Base-by-base conservation (phyloP, 768 basidiomycete species). In the Phaffia tasmanica region DNA sequence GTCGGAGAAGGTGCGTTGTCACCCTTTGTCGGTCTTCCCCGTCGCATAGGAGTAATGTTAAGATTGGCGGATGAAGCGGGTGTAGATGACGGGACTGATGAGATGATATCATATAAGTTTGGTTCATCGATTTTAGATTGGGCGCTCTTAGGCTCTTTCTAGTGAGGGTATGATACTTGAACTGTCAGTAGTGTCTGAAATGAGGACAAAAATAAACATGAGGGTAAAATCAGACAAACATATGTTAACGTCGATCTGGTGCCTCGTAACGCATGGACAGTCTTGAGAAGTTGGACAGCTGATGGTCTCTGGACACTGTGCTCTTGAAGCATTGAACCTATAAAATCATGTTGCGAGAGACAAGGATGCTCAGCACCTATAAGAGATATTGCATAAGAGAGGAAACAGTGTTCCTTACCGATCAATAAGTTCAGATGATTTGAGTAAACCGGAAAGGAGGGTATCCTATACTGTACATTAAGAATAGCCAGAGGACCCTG, bases 401-500 rank as follows among this genome's bases (percentile, higher is more conserved):
- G 14, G 55, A 27, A 16, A 3, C 32, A 4, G 46, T 29, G 15
- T 16, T 58, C 62, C 75, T 62, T 72, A 92, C 90, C 85, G 67
- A 95, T 92, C 54, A 93, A 75, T 58, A 83, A 80, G 70, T 87
- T 90, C 81, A 97, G 83, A 69, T 87, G 83, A 5, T 80, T 77
- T 1, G 91, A 93, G 75, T 93, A 95, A 1, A 86, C 82, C 1
- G 89, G 89, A 75, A 89, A 92, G 46, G 88, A 83, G 1, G 90
- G 91, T 57, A 88, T 87, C 71, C 85, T 86, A 76, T 97, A 99
- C 73, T 93, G 90, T 47, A 93, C 93, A 73, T 97, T 97, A 70
- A 98, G 80, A 70, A 98, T 98, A 2, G 95, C 95, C 61, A 99
- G 79, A 2, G 90, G 88, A 0, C 94, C 94, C 72, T 97, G 92